Base-by-base conservation (phyloP, 2,329 filamentous ascomycete species). In the Colletotrichum filicis region DNA sequence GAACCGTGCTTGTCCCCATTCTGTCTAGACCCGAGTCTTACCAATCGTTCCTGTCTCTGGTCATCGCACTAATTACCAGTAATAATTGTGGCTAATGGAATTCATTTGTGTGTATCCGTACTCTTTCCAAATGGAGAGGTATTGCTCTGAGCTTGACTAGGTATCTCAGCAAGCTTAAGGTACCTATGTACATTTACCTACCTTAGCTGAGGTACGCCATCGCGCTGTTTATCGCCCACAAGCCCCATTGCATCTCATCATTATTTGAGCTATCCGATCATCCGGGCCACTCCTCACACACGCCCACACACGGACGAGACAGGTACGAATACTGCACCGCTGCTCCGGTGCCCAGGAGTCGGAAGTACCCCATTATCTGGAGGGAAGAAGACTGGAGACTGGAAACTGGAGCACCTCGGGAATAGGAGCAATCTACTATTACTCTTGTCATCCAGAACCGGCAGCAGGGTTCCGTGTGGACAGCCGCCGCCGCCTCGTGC, bases 21-120 rank as follows among this genome's bases (percentile, higher is more conserved):
- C 49, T 57, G 49, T 46, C 30, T 14, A 57, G 65, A n/a, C 52
- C 42, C 30, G 24, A 63, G 66, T 68, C 69, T 72, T 69, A 46
- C 35, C 30, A 69, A 69, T 63, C 16, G 35, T 42, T 42, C 24
- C 22, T 30, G 22, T 55, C 37, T 62, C 35, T 19, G 64, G 42
- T 19, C 19, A 19, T 49, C 42, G 42, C 19, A 49, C 19, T 49
- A 49, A 49, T 49, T 55, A 71, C 35, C 35, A 24, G n/a, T 58
- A 26, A 64, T 35, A 5, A 16, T 28, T 30, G 49, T 57, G 58
- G 62, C 62, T 42, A 49, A 53, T 53, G 64, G 66, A 37, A 26
- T 62, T 12, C 16, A n/a, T 26, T 42, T 49, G 19, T 49, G 42
- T 49, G 37, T 42, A 19, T 35, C 32, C 32, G 32, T 35, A 11